phyloP scores from a whole-genome alignment of 495 filamentous ascomycete species.

The Astrocystis sublimbata region DNA sequence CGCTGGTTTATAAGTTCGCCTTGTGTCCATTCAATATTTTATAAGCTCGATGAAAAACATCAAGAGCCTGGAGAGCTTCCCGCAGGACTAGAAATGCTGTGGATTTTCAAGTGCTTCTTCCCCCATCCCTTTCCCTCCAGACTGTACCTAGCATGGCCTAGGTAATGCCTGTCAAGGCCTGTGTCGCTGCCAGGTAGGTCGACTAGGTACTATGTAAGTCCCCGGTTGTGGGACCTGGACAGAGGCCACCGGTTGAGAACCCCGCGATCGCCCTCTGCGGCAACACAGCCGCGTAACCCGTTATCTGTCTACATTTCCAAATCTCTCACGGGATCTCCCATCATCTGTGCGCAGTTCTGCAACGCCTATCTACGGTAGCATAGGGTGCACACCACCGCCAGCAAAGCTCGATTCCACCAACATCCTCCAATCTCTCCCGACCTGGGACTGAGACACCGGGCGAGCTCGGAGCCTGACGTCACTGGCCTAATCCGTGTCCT shows the following conservation, averaged over 20 bases:
- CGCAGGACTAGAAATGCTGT: too few relatives aligned
- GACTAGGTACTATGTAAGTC: too few relatives aligned
- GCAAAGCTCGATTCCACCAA: not conserved
- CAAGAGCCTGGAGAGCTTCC: too few relatives aligned
- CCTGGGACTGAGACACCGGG: not conserved
- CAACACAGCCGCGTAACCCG: slow-evolving; percentile 9
- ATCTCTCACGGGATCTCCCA: not conserved
- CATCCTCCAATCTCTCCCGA: not conserved
- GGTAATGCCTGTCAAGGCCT: too few relatives aligned
- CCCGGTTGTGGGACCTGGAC: slow-evolving; percentile 10
- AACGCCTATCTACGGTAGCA: not conserved
- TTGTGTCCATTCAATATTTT: too few relatives aligned
- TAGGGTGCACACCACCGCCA: not conserved
- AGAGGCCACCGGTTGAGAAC: not conserved
- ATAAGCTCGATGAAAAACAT: too few relatives aligned
- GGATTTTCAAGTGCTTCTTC: too few relatives aligned
- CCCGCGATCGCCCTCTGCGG: slow-evolving; percentile 12
- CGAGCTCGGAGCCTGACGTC: slow-evolving; percentile 17
- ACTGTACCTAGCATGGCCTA: too few relatives aligned
- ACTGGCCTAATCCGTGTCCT: slow-evolving; percentile 6
- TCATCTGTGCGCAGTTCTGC: slow-evolving; percentile 4
- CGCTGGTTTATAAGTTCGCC: too few relatives aligned
- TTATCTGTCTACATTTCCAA: slow-evolving; percentile 1
- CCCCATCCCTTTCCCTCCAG: too few relatives aligned
- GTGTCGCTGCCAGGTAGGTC: too few relatives aligned